Evolutionary conservation across 2,329 filamentous ascomycete genomes (phyloP).

Genomic region (Phaeophleospora eucalypticola): DNA sequence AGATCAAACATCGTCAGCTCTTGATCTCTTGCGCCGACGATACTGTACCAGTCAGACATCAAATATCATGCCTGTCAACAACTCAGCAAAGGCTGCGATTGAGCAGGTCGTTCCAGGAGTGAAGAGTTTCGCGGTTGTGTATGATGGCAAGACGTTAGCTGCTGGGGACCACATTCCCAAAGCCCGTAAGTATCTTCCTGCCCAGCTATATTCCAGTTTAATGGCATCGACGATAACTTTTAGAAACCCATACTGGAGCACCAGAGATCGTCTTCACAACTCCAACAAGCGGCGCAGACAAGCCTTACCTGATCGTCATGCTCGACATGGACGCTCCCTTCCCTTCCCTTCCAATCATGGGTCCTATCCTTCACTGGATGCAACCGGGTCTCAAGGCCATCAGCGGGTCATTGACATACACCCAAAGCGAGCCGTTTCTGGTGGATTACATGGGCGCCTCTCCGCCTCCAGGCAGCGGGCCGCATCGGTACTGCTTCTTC

Average conservation of each 20-base stretch:
- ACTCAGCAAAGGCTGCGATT: not conserved
- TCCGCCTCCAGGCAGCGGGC: slow-evolving; percentile 44
- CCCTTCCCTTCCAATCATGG: slow-evolving; percentile 38
- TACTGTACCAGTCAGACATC: no score
- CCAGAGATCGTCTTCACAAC: not conserved
- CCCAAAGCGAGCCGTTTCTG: slow-evolving; percentile 25
- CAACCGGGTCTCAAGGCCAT: slow-evolving; percentile 37
- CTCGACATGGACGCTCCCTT: slow-evolving; percentile 50
- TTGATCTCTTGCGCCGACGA: not conserved
- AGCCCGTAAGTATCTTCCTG: not conserved
- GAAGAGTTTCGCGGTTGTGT: not conserved
- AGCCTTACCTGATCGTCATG: slow-evolving; percentile 33
- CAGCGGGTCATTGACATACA: slow-evolving; percentile 7
- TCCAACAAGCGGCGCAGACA: not conserved
- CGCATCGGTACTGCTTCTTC: slow-evolving; percentile 44
- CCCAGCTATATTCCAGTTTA: not conserved
- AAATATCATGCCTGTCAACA: slow-evolving; percentile 2
- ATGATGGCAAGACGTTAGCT: not conserved
- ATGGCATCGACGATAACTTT: not conserved
- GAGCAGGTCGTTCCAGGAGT: not conserved
- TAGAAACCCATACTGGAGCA: not conserved
- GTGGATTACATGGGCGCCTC: slow-evolving; percentile 44
- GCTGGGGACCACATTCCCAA: not conserved
- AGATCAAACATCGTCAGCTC: not conserved
- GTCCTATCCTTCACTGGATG: slow-evolving; percentile 49